phyloP scores from a whole-genome alignment of 306 rosid species.

The Vigna nakashimae region DNA sequence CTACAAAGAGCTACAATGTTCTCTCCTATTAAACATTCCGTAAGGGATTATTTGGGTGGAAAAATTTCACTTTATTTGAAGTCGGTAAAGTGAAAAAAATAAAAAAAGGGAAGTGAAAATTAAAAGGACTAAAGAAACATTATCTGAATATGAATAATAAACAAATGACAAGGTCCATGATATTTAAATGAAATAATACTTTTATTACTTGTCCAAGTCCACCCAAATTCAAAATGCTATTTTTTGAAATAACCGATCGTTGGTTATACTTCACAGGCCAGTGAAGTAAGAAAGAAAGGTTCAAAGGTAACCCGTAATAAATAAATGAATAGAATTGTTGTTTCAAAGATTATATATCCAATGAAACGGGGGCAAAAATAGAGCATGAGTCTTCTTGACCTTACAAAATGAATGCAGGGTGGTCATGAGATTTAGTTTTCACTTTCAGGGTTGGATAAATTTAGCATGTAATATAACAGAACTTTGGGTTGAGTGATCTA shows the following conservation, averaged over 20 bases:
- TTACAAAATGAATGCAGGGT: constrained; percentile 8
- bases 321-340: not conserved
- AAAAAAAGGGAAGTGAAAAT: not conserved
- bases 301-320: not conserved
- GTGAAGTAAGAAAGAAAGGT: not conserved
- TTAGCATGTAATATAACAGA: constrained; percentile 33
- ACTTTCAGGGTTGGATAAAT: constrained; percentile 26
- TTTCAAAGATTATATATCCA: not conserved
- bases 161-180: not conserved
- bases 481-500: constrained; percentile 35
- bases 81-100: not conserved
- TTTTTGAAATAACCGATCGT: not conserved
- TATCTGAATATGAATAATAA: not conserved
- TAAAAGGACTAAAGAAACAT: not conserved
- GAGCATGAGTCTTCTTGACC: not conserved
- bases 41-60: not conserved
- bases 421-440: constrained; percentile 9
- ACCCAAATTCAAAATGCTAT: not conserved
- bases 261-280: constrained; percentile 2
- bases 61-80: not conserved
- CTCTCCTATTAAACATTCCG: no score
- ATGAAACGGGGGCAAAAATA: not conserved
- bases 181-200: not conserved
- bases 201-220: not conserved
- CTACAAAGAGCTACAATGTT: no score